Conservation (phyloP, 2,329 filamentous ascomycete species). For the Scedosporium boydii region DNA sequence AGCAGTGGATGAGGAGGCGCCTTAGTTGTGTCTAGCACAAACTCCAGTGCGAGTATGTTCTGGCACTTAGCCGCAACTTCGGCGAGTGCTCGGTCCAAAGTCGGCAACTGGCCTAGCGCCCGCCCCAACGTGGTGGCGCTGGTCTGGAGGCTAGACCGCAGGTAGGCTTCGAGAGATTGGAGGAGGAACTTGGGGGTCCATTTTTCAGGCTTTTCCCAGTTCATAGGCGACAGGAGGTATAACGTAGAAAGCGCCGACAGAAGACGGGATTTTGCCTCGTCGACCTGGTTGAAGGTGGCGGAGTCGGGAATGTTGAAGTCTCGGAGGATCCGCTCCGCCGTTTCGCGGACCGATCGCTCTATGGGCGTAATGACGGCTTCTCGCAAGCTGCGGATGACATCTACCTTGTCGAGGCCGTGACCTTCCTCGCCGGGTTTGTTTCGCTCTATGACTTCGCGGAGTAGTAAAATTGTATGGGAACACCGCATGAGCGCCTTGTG, state of each 20-base stretch:
- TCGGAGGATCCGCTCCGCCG: constrained; percentile 68
- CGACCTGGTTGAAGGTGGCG: constrained; percentile 52
- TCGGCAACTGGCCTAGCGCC: constrained; percentile 70
- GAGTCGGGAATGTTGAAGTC: constrained; percentile 64
- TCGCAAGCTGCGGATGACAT: constrained; percentile 61
- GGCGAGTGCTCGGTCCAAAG: constrained; percentile 68
- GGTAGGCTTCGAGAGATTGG: constrained; percentile 67
- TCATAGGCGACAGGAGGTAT: constrained; percentile 68
- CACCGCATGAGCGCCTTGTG: constrained; percentile 74
- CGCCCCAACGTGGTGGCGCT: constrained; percentile 67
- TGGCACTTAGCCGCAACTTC: constrained; percentile 82
- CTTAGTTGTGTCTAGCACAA: constrained; percentile 60
- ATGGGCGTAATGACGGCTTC: constrained; percentile 60
- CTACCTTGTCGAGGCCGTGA: constrained; percentile 63
- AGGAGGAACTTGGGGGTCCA: constrained; percentile 64
- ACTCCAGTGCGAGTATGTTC: constrained; percentile 80
- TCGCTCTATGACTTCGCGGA: constrained; percentile 63
- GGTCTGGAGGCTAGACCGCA: constrained; percentile 71
- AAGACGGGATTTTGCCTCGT: constrained; percentile 66
- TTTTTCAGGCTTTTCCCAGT: constrained; percentile 40
- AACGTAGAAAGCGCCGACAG: constrained; percentile 67
- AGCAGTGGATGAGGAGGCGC: constrained; percentile 62
- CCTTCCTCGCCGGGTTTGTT: constrained; percentile 65
- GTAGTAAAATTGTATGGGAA: constrained; percentile 64
- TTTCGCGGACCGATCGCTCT: constrained; percentile 63